Conservation (phyloP, 2,329 filamentous ascomycete species). For the Penicillium hordei region DNA sequence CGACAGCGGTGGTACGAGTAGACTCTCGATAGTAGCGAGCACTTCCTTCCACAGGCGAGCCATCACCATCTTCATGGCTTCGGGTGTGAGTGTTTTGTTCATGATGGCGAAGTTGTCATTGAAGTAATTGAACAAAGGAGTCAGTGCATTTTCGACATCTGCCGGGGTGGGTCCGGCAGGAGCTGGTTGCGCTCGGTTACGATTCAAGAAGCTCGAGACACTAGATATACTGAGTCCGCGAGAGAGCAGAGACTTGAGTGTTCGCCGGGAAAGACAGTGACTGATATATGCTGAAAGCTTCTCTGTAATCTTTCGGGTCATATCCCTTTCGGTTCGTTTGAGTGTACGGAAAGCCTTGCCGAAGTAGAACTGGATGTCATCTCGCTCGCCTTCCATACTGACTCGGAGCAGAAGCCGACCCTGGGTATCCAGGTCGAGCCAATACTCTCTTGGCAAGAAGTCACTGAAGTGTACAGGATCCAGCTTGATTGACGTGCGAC, state of each 20-base stretch:
- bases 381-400: conserved; percentile 97
- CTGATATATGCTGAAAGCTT: conserved; percentile 97
- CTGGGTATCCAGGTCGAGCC: conserved; percentile 95
- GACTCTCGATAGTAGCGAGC: conserved; percentile 80
- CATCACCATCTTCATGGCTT: conserved; percentile 99
- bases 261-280: conserved; percentile 78
- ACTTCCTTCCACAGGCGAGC: conserved; percentile 97
- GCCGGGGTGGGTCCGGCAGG: conserved; percentile 62
- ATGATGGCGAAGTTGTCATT: conserved; percentile 99
- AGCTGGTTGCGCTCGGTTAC: conserved; percentile 51
- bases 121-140: conserved; percentile 88
- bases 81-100: conserved; percentile 91
- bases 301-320: conserved; percentile 97
- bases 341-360: conserved; percentile 93
- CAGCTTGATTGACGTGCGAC: conserved; percentile 94
- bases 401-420: conserved; percentile 84
- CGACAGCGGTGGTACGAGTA: conserved; percentile 89
- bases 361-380: conserved; percentile 98
- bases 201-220: conserved; percentile 67
- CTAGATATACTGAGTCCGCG: conserved; percentile 71
- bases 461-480: conserved; percentile 97
- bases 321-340: conserved; percentile 94
- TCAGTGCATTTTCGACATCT: conserved; percentile 77
- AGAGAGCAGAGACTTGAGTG: conserved; percentile 71
- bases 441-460: conserved; percentile 93